A percentile compares a stretch with the other conserved stretches of the same genome.
Conservation (phyloP, 164 flowering plant genomes). For the Amborella trichopoda region DNA sequence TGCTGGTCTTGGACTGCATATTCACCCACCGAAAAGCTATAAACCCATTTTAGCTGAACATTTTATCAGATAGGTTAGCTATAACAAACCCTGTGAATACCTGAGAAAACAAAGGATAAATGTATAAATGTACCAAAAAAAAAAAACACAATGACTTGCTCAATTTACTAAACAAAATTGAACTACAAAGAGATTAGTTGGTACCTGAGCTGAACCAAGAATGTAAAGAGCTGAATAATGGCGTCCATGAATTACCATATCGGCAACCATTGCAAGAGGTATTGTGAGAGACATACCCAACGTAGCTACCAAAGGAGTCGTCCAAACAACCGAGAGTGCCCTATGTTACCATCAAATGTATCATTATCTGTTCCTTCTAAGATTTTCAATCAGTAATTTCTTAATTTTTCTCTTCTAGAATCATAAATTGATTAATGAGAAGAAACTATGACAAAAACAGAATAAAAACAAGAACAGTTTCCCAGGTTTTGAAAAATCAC, state of each 20-base stretch:
- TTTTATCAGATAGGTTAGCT: slow-evolving; percentile 70
- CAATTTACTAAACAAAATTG: neutral
- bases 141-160: neutral
- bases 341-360: too few relatives aligned
- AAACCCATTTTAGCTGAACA: slow-evolving; percentile 50
- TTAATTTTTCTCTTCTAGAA: too few relatives aligned
- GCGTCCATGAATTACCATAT: slow-evolving; percentile 83
- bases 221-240: slow-evolving; percentile 82
- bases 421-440: too few relatives aligned
- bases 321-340: slow-evolving; percentile 94
- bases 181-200: neutral
- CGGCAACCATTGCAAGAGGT: slow-evolving; percentile 90
- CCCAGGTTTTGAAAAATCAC: too few relatives aligned
- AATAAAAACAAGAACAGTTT: too few relatives aligned
- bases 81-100: slow-evolving; percentile 88
- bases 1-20: too few relatives aligned
- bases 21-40: too few relatives aligned
- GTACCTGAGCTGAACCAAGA: slow-evolving; percentile 78
- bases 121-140: neutral
- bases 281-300: slow-evolving; percentile 91
- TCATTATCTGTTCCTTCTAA: too few relatives aligned
- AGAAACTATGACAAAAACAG: too few relatives aligned
- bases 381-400: too few relatives aligned
- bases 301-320: slow-evolving; percentile 83
- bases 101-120: slow-evolving; percentile 23